Percentiles rank a stretch among this genome's conserved stretches.
Conservation (phyloP, 2,329 filamentous ascomycete genomes). For the Alternaria alternata region DNA sequence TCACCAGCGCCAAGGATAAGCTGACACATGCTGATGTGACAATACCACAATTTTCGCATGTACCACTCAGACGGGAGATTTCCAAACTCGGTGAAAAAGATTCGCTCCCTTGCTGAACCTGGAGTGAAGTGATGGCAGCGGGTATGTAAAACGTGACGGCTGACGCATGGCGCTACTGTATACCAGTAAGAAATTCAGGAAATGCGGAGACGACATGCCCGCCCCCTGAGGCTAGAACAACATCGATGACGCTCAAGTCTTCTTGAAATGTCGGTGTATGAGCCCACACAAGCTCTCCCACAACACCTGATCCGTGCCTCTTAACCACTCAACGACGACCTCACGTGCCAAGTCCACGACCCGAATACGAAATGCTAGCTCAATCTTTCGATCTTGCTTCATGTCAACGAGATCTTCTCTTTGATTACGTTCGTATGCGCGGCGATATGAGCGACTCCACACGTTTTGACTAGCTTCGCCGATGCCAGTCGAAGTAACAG, state of each 20-base stretch:
- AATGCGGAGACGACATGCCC: background rate
- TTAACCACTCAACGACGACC: slow-evolving; percentile 71
- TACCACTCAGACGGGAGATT: background rate
- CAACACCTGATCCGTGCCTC: slow-evolving; percentile 74
- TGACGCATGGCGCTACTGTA: background rate
- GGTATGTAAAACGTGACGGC: background rate
- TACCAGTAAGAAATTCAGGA: background rate
- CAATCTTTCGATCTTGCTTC: slow-evolving; percentile 36
- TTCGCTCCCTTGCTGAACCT: background rate
- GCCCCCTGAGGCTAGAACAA: background rate
- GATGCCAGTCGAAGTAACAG: slow-evolving; percentile 61
- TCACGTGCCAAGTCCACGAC: slow-evolving; percentile 46
- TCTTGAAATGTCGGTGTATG: slow-evolving; percentile 35
- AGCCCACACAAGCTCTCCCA: slow-evolving; percentile 92
- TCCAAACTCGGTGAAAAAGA: background rate
- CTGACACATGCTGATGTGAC: slow-evolving; percentile 1
- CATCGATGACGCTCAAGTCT: slow-evolving; percentile 7
- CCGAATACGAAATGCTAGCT: slow-evolving; percentile 53
- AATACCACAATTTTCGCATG: background rate
- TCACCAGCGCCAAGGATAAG: background rate
- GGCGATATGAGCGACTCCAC: slow-evolving; percentile 78
- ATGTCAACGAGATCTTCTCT: slow-evolving; percentile 34
- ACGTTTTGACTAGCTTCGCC: slow-evolving; percentile 75
- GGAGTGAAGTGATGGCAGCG: background rate
- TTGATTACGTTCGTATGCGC: slow-evolving; percentile 58